Evolutionary conservation across 352 stramenopile species (phyloP).

Genomic region (Pythium rhizo-oryzae): DNA sequence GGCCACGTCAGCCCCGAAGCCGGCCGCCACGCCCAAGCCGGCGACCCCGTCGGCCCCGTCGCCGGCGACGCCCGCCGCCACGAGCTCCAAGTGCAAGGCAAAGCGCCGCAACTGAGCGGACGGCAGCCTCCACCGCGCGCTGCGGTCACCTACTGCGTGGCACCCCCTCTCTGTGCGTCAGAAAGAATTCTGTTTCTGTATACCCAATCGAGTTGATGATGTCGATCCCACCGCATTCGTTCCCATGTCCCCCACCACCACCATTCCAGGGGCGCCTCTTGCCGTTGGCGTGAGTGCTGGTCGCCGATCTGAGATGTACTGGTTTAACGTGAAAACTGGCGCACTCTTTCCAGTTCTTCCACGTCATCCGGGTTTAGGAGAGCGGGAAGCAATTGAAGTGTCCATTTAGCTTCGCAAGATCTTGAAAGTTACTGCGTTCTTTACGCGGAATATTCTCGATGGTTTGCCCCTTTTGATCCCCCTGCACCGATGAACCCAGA

Average conservation of each 20-base stretch:
- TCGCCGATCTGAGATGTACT: not conserved
- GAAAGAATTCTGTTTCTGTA: constrained; percentile 1
- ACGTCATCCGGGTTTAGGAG: constrained; percentile 33
- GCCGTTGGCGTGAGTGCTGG: constrained; percentile 2
- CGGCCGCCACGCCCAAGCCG: constrained; percentile 1
- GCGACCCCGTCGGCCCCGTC: not conserved
- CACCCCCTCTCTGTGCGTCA: constrained; percentile 2
- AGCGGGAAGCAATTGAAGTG: constrained; percentile 28
- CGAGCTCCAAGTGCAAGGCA: constrained; percentile 11
- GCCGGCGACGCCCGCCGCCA: constrained; percentile 5
- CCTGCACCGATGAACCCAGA: constrained; percentile 16
- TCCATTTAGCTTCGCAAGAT: constrained; percentile 15
- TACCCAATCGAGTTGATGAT: not conserved
- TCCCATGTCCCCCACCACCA: not conserved
- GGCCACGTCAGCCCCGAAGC: constrained; percentile 3
- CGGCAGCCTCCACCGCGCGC: not conserved
- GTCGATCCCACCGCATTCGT: not conserved
- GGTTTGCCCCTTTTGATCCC: not conserved
- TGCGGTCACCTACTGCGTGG: not conserved
- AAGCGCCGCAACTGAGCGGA: constrained; percentile 13
- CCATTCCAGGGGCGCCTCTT: not conserved
- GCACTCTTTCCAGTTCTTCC: constrained; percentile 21
- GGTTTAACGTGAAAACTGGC: not conserved
- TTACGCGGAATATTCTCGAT: constrained; percentile 34
- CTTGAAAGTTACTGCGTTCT: constrained; percentile 24